These are phyloP conservation scores for Pseudopyrenochaeta lycopersici DNA, from an alignment of 2,329 filamentous ascomycete genomes.

Conservation along the genomic window DNA sequence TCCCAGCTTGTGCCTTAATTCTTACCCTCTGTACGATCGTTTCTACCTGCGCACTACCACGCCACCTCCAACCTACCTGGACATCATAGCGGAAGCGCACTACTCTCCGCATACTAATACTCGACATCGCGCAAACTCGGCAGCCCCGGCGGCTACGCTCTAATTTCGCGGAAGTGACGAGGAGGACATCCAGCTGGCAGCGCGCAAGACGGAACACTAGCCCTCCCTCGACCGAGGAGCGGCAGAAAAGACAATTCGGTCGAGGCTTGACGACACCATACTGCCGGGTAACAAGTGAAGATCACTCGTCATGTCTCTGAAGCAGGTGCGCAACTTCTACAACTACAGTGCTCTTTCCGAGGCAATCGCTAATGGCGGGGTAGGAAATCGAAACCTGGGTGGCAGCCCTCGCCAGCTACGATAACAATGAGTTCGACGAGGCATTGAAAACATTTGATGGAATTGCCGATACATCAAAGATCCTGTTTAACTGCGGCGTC, in stretches of 20 bases:
- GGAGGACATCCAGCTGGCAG: constrained; percentile 22
- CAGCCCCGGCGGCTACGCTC: constrained; percentile 44
- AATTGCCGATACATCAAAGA: constrained; percentile 96
- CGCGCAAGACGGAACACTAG: constrained; percentile 31
- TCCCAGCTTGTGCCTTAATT: constrained; percentile 32
- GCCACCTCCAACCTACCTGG: constrained; percentile 11
- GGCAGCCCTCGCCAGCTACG: constrained; percentile 86
- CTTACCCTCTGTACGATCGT: constrained; percentile 30
- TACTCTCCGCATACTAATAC: constrained; percentile 17
- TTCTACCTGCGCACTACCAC: constrained; percentile 13
- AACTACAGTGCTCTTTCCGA: constrained; percentile 13
- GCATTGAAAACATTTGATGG: constrained; percentile 82
- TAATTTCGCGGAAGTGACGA: constrained; percentile 20
- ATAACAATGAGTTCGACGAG: constrained; percentile 97
- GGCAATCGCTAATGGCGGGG: constrained; percentile 36
- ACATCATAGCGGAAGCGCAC: constrained; percentile 24
- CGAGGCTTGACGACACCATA: constrained; percentile 52
- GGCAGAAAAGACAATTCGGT: constrained; percentile 27
- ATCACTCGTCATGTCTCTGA: constrained; percentile 58
- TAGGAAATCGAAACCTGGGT: constrained; percentile 99
- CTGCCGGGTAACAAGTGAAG: constrained; percentile 49
- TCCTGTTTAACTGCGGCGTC: constrained; percentile 97
- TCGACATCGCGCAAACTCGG: constrained; percentile 20
- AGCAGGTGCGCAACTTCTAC: constrained; percentile 50
- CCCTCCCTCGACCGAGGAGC: constrained; percentile 34